Percentiles rank a stretch among this genome's conserved stretches.
Conservation (phyloP, 2,329 filamentous ascomycete genomes). For the Juglanconis juglandina region DNA sequence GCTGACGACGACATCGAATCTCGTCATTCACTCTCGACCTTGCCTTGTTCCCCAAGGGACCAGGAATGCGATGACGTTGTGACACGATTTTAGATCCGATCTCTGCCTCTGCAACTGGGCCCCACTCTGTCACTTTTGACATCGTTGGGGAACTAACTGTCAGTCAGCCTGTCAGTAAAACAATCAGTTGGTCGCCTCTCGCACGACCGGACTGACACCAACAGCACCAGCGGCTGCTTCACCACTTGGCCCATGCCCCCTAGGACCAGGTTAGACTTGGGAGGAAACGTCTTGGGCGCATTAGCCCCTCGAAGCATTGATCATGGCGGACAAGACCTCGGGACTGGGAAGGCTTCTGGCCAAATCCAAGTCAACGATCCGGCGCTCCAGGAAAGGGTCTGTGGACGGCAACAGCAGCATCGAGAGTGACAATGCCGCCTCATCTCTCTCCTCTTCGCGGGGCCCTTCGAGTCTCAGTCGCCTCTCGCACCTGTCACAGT, state of each 20-base stretch:
- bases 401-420: conserved; percentile 29
- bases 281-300: conserved; percentile 6
- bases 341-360: conserved; percentile 52
- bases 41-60: neutral
- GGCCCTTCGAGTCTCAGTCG: neutral
- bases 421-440: conserved; percentile 24
- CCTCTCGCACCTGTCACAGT: conserved; percentile 23
- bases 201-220: neutral
- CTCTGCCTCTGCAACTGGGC: neutral
- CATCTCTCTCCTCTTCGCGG: conserved; percentile 9
- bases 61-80: neutral
- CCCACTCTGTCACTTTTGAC: neutral
- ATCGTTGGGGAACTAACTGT: too few relatives aligned
- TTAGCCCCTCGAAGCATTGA: neutral
- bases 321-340: conserved; percentile 34
- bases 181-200: neutral
- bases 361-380: conserved; percentile 43
- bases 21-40: too few relatives aligned
- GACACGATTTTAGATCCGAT: neutral
- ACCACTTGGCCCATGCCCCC: neutral
- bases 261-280: neutral
- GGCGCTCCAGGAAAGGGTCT: conserved; percentile 45
- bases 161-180: neutral
- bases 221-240: neutral
- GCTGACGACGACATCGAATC: too few relatives aligned